These are phyloP conservation scores for Blastosporella zonata DNA, from an alignment of 1,284 basidiomycete genomes.

Conservation along the genomic window DNA sequence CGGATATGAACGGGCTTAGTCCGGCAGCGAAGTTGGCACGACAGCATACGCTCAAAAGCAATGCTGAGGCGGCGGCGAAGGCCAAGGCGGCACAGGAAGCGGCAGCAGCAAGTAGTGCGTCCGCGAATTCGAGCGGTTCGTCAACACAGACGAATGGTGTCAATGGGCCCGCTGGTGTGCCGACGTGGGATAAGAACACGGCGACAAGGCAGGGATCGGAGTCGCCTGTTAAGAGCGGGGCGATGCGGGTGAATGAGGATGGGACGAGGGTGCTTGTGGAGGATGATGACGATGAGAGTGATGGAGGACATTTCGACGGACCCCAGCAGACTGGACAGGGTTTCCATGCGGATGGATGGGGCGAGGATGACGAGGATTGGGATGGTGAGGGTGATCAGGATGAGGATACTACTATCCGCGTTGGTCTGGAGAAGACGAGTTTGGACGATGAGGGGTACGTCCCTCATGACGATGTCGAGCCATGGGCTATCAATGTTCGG, in stretches of 20 bases:
- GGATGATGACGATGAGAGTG: conserved; percentile 66
- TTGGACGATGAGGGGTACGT: conserved; percentile 44
- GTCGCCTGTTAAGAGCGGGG: conserved; percentile 42
- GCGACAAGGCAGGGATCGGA: conserved; percentile 47
- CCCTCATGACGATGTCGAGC: conserved; percentile 55
- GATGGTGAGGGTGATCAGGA: conserved; percentile 58
- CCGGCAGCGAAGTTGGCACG: conserved; percentile 91
- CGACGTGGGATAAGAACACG: conserved; percentile 82
- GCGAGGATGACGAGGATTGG: conserved; percentile 65
- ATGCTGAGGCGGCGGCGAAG: conserved; percentile 77
- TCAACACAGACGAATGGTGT: conserved; percentile 20
- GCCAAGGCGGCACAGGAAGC: conserved; percentile 58
- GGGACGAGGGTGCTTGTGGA: conserved; percentile 67
- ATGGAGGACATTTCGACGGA: conserved; percentile 42
- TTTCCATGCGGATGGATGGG: conserved; percentile 59
- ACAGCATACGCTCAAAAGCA: conserved; percentile 84
- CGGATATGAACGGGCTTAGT: conserved; percentile 75
- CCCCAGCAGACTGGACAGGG: conserved; percentile 30
- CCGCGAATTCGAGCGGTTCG: conserved; percentile 23
- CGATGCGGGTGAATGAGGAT: conserved; percentile 57
- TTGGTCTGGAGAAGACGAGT: conserved; percentile 43
- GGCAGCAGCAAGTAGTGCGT: conserved; percentile 26
- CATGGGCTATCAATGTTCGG: conserved; percentile 71
- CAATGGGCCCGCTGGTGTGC: conserved; percentile 40
- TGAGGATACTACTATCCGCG: conserved; percentile 75